These are phyloP conservation scores for Allium fistulosum DNA, from an alignment of 106 monocot species.

Conservation along the genomic window DNA sequence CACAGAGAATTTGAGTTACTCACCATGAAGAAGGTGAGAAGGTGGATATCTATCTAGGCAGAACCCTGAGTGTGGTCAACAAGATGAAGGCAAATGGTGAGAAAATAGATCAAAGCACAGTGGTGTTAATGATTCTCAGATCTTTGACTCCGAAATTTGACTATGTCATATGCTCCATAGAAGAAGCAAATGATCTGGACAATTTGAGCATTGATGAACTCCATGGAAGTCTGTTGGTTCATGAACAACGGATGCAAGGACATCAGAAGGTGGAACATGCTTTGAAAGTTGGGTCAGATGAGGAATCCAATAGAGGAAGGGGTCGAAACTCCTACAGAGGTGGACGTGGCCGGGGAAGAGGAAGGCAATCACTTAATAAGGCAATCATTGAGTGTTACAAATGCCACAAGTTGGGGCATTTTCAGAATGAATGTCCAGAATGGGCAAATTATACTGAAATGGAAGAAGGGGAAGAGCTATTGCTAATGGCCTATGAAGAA, in stretches of 20 bases:
- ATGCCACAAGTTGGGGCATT: slow-evolving; percentile 8
- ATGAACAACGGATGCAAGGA: slow-evolving; percentile 2
- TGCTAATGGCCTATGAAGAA: slow-evolving; percentile 2
- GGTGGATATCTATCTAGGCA: not conserved
- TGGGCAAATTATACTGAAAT: slow-evolving; percentile 2
- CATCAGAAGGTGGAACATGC: not conserved
- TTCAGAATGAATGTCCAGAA: not conserved
- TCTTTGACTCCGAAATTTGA: slow-evolving; percentile 2
- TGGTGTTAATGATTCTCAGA: not conserved
- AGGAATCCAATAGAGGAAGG: not conserved
- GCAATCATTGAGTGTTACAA: slow-evolving; percentile 1
- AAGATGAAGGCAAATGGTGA: slow-evolving; percentile 3
- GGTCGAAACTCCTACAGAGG: not conserved
- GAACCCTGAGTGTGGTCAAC: not conserved
- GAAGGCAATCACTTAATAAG: not conserved
- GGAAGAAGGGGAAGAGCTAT: not conserved
- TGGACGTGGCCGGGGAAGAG: slow-evolving; percentile 3
- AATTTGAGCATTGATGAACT: slow-evolving; percentile 4
- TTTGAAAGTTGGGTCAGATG: not conserved
- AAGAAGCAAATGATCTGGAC: not conserved
- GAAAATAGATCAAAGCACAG: not conserved
- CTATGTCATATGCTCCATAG: not conserved
- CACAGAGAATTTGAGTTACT: not conserved
- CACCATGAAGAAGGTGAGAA: slow-evolving; percentile 2
- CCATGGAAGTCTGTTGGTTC: not conserved